Base-by-base conservation (phyloP, 345 rosid species). In the Orychophragmus violaceus region DNA sequence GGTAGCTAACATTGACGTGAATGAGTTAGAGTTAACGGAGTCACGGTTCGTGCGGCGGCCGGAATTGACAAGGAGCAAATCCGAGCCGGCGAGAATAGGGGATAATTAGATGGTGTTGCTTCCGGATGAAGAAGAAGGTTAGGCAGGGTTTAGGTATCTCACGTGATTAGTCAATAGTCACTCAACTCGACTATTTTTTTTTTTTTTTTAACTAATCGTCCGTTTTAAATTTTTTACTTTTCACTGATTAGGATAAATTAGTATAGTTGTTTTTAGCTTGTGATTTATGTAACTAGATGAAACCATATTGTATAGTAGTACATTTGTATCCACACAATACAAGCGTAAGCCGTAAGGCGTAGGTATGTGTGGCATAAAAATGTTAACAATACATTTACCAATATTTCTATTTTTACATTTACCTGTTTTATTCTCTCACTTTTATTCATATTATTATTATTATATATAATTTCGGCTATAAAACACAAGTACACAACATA, bases 21-120 rank as follows among this genome's bases (percentile, higher is more conserved):
- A 69, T 8, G 76, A 41, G 42, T 74, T 68, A 32, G 83, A 42
- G 72, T 69, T 59, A 4, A 39, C n/a, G 41, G 75, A 21, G 12
- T 33, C 27, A 24, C 49, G 16, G 29, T 24, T 59, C 3, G 63
- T 53, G 18, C 69, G 66, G 48, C 81, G 81, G 51, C 65, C 76
- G 64, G 73, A 74, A 48, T 84, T 92, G 42, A 79, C 77, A 5
- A 74, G 98, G 64, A 84, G 98, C 76, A 89, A 92, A 73, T 89
- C 98, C 11, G 97, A 81, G 70, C 97, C 98, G 81, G 88, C 93
- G 53, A 84, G 90, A 74, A 87, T 71, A 35, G 83, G 76, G 3
- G 82, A 76, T 63, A 83, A n/a, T n/a, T n/a, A n/a, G n/a, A n/a
- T n/a, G n/a, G n/a, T n/a, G n/a, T n/a, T n/a, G n/a, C n/a, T 75